Evolutionary conservation across 1,139 yeast species (phyloP).

Genomic region (Geotrichum histeridarum): DNA sequence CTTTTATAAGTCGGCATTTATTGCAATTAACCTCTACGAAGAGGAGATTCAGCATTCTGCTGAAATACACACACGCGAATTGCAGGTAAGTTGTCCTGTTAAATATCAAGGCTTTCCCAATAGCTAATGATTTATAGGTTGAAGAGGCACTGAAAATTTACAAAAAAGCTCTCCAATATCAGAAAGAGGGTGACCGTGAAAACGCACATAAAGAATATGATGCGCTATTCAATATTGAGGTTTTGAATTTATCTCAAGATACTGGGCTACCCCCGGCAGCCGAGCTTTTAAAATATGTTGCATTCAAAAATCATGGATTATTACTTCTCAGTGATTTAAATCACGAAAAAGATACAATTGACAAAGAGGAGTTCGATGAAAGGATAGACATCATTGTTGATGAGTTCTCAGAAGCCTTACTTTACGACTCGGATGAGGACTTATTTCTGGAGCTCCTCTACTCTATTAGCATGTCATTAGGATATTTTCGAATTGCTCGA

Average conservation of each 20-base stretch:
- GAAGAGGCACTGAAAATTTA: constrained; percentile 80
- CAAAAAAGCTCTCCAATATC: constrained; percentile 62
- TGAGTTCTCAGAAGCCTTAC: constrained; percentile 35
- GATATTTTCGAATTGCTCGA: constrained; percentile 49
- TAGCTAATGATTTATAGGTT: constrained; percentile 40
- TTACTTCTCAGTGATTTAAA: constrained; percentile 53
- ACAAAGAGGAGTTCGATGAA: constrained; percentile 28
- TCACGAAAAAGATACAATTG: constrained; percentile 26
- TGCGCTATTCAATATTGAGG: constrained; percentile 61
- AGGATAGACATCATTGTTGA: constrained; percentile 32
- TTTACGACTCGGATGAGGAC: constrained; percentile 35
- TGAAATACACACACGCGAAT: constrained; percentile 84
- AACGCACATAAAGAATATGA: constrained; percentile 56
- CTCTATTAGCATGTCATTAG: constrained; percentile 30
- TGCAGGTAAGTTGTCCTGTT: constrained; percentile 40
- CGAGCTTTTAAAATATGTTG: constrained; percentile 66
- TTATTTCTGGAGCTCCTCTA: constrained; percentile 30
- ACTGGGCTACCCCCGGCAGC: constrained; percentile 58
- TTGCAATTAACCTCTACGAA: constrained; percentile 72
- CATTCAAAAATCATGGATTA: constrained; percentile 76
- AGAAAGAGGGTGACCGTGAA: constrained; percentile 46
- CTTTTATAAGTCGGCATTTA: constrained; percentile 56
- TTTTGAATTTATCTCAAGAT: constrained; percentile 40
- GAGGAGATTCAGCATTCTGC: constrained; percentile 64
- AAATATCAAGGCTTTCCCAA: neutral